Base-by-base conservation (phyloP, 202 grass and related monocot genomes). In the Eragrostis tef region DNA sequence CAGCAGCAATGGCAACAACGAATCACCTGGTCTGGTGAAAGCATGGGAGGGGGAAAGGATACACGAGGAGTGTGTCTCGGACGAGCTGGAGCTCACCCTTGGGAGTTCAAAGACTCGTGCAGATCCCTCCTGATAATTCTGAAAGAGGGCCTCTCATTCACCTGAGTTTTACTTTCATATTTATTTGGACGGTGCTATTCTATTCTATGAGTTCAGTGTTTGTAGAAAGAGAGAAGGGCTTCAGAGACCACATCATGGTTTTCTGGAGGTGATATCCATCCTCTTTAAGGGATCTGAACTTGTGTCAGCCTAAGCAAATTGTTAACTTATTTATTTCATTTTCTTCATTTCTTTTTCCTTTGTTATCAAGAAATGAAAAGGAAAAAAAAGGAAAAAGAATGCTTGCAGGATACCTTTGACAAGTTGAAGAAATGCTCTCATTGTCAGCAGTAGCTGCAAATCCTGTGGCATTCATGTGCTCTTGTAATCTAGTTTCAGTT, bases 41-140 rank as follows among this genome's bases (percentile, higher is more conserved):
- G 88, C 94, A 46, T 98, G 94, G 94, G 92, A 98, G 60, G 94
- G 94, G 41, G 94, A 97, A 69, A 79, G 88, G 78, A 97, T 97
- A 86, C 94, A 97, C 19, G 94, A 97, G 68, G 94, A 98, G 26
- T 94, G 70, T 39, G 94, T 56, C 60, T 94, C 94, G 1, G 94
- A 98, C 9, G 92, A 98, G 41, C 90, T 98, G 15, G 92, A 98
- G 79, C 94, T 98, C 78, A 98, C 94, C 13, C 94, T 98, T 70
- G 94, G 94, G 36, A 94, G 70, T 60, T 94, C 94, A 17, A 89
- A 53, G 72, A 93, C 88, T 74, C 90, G 86, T 26, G 86, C 83
- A 1, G 92, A 87, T 59, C 82, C 61, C 7, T 87, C 79, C 67
- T 87, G 79, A 92, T 86, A 9, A 34, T 74, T 31, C 22, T 63